Conservation (phyloP, 2,329 filamentous ascomycete genomes). For the Penicillium paneum region DNA sequence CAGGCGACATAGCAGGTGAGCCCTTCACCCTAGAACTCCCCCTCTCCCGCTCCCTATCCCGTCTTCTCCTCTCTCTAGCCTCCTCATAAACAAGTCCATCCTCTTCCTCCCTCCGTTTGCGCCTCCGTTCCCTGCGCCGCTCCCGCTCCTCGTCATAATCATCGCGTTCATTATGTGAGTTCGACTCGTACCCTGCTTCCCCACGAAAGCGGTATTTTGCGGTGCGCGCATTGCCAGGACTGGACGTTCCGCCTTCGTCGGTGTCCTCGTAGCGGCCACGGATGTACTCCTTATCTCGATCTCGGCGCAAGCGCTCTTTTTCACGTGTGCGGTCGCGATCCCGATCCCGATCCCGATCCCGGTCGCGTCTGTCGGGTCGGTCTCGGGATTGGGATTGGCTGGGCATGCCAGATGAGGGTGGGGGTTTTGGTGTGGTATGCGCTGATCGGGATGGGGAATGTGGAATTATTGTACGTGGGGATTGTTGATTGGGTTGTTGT, state of each 20-base stretch:
- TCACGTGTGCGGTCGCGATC: conserved; percentile 20
- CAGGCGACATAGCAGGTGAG: conserved; percentile 37
- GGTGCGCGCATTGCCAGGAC: conserved; percentile 13
- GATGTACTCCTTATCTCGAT: conserved; percentile 14
- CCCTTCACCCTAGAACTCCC: conserved; percentile 34
- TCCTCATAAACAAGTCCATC: conserved; percentile 20
- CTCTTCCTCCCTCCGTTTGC: conserved; percentile 22
- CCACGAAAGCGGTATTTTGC: conserved; percentile 22
- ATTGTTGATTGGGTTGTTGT: not conserved
- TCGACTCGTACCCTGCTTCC: conserved; percentile 23
- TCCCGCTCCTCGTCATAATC: conserved; percentile 19
- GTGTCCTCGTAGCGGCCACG: conserved; percentile 17
- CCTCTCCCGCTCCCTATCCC: conserved; percentile 9
- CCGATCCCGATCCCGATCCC: conserved; percentile 24
- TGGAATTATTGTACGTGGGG: not conserved
- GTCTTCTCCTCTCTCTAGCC: conserved; percentile 18
- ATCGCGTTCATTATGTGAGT: conserved; percentile 22
- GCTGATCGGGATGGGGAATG: not conserved
- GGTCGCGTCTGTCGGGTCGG: conserved; percentile 35
- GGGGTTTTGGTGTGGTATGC: not conserved
- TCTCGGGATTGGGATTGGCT: conserved; percentile 19
- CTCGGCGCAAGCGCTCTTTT: conserved; percentile 14
- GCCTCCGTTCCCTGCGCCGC: not conserved
- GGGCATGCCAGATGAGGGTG: not conserved
- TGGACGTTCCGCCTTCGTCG: conserved; percentile 16